phyloP scores from a whole-genome alignment of 2,329 filamentous ascomycete genomes.

The Delphinella strobiligena region DNA sequence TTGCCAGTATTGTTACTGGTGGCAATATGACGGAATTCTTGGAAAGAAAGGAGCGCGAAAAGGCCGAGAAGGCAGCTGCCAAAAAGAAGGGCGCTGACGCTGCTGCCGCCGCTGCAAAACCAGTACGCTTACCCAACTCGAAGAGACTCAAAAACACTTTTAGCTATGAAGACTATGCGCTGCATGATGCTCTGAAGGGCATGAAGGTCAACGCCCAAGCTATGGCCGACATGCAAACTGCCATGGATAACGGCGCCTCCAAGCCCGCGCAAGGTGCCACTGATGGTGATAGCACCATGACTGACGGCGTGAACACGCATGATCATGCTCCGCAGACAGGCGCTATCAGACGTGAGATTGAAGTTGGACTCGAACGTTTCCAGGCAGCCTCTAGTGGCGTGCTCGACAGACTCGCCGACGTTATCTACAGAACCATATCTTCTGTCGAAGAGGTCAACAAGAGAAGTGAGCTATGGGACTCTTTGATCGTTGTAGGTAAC shows the following conservation, averaged over 20 bases:
- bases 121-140: conserved; percentile 55
- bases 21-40: conserved; percentile 67
- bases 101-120: conserved; percentile 47
- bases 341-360: conserved; percentile 48
- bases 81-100: conserved; percentile 43
- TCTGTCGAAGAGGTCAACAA: conserved; percentile 74
- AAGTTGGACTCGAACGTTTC: conserved; percentile 67
- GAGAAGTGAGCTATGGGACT: conserved; percentile 82
- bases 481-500: conserved; percentile 81
- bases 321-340: conserved; percentile 16
- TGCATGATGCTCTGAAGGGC: conserved; percentile 41
- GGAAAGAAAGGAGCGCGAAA: conserved; percentile 57
- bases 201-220: conserved; percentile 34
- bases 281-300: conserved; percentile 14
- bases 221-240: conserved; percentile 39
- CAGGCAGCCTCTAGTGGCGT: conserved; percentile 52
- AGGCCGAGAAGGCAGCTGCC: conserved; percentile 49
- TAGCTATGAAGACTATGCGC: conserved; percentile 56
- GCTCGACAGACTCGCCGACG: conserved; percentile 70
- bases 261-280: conserved; percentile 18
- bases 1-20: conserved; percentile 72
- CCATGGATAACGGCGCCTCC: conserved; percentile 35
- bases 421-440: conserved; percentile 73
- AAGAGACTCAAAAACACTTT: conserved; percentile 60
- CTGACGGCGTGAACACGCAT: conserved; percentile 12